phyloP scores from a whole-genome alignment of 2,329 filamentous ascomycete species.

The Neobulgaria alba region DNA sequence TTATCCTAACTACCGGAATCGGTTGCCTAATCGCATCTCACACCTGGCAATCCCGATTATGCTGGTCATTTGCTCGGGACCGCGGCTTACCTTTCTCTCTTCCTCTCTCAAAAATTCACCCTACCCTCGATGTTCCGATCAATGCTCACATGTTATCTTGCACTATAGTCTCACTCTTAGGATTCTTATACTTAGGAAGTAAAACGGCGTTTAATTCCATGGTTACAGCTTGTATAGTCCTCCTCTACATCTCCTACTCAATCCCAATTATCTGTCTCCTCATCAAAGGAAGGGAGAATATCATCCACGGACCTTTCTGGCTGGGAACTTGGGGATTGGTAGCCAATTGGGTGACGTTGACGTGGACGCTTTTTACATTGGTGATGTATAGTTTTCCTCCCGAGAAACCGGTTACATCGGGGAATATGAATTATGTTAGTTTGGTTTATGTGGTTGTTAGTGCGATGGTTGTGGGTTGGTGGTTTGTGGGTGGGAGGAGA shows the following conservation, averaged over 20 bases:
- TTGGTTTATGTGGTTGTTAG: slow-evolving; percentile 17
- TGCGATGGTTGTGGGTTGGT: not conserved
- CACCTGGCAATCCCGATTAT: slow-evolving; percentile 44
- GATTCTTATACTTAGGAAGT: slow-evolving; percentile 36
- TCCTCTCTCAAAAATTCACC: slow-evolving; percentile 34
- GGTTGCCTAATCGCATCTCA: slow-evolving; percentile 45
- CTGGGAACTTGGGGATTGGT: slow-evolving; percentile 51
- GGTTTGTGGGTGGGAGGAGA: not conserved
- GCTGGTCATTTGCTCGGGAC: slow-evolving; percentile 53
- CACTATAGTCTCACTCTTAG: slow-evolving; percentile 31
- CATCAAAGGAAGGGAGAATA: slow-evolving; percentile 37
- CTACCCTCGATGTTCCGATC: slow-evolving; percentile 28
- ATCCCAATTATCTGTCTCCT: slow-evolving; percentile 34
- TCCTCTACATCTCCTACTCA: slow-evolving; percentile 39
- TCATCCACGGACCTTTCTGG: slow-evolving; percentile 49
- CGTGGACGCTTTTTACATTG: slow-evolving; percentile 48
- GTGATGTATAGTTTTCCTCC: slow-evolving; percentile 40
- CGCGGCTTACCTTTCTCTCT: slow-evolving; percentile 49
- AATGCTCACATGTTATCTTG: slow-evolving; percentile 32
- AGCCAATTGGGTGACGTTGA: slow-evolving; percentile 47
- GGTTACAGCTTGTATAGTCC: slow-evolving; percentile 34
- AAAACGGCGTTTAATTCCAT: slow-evolving; percentile 39
- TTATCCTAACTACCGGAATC: slow-evolving; percentile 43
- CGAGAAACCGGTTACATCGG: slow-evolving; percentile 23
- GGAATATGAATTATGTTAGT: slow-evolving; percentile 29